phyloP scores from a whole-genome alignment of 495 filamentous ascomycete genomes.

The Podospora tetraspora region DNA sequence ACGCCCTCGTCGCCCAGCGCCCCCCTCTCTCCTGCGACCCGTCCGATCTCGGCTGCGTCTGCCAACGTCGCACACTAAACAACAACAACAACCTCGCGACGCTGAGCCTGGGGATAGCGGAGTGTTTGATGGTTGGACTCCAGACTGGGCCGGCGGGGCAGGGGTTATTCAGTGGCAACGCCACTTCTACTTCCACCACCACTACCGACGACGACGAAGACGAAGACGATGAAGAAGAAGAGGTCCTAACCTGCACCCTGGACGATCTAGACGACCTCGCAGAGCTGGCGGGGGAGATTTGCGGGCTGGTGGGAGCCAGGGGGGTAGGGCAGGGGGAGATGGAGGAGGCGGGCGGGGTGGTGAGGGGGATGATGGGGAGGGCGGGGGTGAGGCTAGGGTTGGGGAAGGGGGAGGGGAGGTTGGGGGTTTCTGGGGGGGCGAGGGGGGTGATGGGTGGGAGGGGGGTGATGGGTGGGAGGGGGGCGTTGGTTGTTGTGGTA shows the following conservation, averaged over 20 bases:
- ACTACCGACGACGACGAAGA: neutral
- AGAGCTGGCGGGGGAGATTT: slow-evolving; percentile 10
- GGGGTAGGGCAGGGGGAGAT: neutral
- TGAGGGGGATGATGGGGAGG: slow-evolving; percentile 6
- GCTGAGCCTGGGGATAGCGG: neutral
- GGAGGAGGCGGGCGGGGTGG: slow-evolving; percentile 5
- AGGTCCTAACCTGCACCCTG: neutral
- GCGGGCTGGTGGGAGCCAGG: neutral
- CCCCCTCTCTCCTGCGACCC: slow-evolving; percentile 1
- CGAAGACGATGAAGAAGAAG: neutral
- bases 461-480: neutral
- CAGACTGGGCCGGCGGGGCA: no score
- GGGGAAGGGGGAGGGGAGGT: neutral
- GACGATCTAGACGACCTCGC: slow-evolving; percentile 6
- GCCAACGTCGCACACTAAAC: neutral
- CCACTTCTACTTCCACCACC: no score
- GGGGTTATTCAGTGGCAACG: neutral
- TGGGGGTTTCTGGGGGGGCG: neutral
- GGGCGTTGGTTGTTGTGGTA: slow-evolving; percentile 13
- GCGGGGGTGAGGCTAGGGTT: neutral
- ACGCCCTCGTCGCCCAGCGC: slow-evolving; percentile 3
- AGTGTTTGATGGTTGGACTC: neutral
- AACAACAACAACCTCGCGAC: slow-evolving; percentile 2
- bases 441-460: neutral
- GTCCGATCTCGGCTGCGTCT: slow-evolving; percentile 14